A percentile compares a stretch with the other conserved stretches of the same genome.
Evolutionary conservation across 495 filamentous ascomycete species (phyloP).

Genomic region (Penicillium egyptiacum): DNA sequence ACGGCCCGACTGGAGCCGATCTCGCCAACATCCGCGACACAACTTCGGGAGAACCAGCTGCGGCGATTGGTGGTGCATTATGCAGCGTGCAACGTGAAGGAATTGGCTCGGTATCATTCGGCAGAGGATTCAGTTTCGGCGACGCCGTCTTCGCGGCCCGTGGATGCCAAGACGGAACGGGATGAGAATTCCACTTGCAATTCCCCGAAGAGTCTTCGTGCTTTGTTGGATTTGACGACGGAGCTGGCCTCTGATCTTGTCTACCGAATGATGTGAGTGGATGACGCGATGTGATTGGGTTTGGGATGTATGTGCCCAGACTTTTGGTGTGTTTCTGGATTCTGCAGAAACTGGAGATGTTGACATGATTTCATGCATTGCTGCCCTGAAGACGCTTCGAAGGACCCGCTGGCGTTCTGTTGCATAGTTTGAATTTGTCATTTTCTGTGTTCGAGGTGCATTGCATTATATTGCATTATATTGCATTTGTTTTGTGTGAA

Average conservation of each 20-base stretch:
- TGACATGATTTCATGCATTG: slow-evolving; percentile 9
- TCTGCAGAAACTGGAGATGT: not conserved
- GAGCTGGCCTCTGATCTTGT: slow-evolving; percentile 50
- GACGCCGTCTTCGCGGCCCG: slow-evolving; percentile 23
- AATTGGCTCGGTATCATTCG: slow-evolving; percentile 40
- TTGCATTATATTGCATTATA: slow-evolving; percentile 22
- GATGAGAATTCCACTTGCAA: slow-evolving; percentile 22
- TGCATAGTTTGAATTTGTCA: slow-evolving; percentile 15
- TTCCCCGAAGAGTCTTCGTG: slow-evolving; percentile 35
- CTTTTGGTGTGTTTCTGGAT: not conserved
- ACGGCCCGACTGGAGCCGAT: slow-evolving; percentile 47
- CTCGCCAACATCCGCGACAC: slow-evolving; percentile 42
- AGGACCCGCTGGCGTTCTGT: slow-evolving; percentile 5
- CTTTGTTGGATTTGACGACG: slow-evolving; percentile 41
- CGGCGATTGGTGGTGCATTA: slow-evolving; percentile 46
- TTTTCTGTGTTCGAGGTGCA: slow-evolving; percentile 7
- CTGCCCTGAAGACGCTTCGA: slow-evolving; percentile 5
- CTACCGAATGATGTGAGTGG: slow-evolving; percentile 45
- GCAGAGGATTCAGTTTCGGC: slow-evolving; percentile 31
- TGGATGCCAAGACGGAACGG: slow-evolving; percentile 22
- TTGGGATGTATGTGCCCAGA: slow-evolving; percentile 5
- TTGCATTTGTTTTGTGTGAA: slow-evolving; percentile 3
- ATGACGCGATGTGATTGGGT: slow-evolving; percentile 14
- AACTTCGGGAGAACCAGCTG: slow-evolving; percentile 48
- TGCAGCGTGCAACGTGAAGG: slow-evolving; percentile 47